phyloP scores from a whole-genome alignment of 2,329 filamentous ascomycete genomes.

The Sporothrix protearum region DNA sequence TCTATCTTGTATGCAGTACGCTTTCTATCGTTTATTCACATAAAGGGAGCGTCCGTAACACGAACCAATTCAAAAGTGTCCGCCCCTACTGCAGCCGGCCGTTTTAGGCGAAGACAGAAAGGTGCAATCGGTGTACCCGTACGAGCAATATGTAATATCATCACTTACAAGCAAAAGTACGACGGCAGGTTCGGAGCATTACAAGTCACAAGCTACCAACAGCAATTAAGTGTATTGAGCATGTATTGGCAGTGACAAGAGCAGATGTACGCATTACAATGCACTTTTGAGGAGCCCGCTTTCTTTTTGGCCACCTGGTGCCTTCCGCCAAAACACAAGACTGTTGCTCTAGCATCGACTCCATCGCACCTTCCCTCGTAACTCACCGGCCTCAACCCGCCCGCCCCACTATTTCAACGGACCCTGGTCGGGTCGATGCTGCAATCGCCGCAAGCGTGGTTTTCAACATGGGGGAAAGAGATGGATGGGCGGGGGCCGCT shows the following conservation, averaged over 20 bases:
- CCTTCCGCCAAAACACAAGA: no score
- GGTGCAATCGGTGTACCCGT: background rate
- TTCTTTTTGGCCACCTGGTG: no score
- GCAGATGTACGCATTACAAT: no score
- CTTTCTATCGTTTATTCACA: background rate
- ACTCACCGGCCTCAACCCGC: background rate
- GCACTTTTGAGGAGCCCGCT: no score
- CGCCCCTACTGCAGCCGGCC: background rate
- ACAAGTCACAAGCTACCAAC: background rate
- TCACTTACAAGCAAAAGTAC: conserved; percentile 4
- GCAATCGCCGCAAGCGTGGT: conserved; percentile 15
- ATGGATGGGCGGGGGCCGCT: background rate
- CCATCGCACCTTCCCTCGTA: background rate
- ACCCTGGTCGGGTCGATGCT: conserved; percentile 12
- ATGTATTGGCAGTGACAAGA: no score
- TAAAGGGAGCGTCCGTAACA: background rate
- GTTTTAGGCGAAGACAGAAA: background rate
- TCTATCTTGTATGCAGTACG: background rate
- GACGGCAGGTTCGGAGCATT: background rate
- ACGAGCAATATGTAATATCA: no score
- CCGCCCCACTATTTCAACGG: background rate
- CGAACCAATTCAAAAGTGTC: background rate
- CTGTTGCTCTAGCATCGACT: background rate
- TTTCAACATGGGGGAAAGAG: conserved; percentile 18
- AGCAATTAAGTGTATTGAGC: no score